Percentiles rank a stretch among this genome's conserved stretches.
Evolutionary conservation across 345 rosid genomes (phyloP).

Genomic region (Heritiera fomes): DNA sequence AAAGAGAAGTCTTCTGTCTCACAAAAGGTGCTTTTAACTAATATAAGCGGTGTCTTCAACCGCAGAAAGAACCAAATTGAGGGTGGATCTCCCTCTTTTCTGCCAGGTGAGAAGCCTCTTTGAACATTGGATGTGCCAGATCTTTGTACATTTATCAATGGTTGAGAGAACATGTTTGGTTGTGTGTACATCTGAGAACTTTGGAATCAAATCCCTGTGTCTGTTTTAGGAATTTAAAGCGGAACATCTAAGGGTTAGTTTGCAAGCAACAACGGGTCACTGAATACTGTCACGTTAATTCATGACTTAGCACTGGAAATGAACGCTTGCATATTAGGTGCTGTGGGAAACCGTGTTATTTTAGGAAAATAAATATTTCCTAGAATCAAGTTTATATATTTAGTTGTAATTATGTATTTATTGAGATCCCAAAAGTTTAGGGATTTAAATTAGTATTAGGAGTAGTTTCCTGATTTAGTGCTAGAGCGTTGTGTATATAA

Average conservation of each 20-base stretch:
- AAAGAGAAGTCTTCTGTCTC: constrained; percentile 56
- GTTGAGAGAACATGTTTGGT: constrained; percentile 31
- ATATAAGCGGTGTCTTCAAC: constrained; percentile 66
- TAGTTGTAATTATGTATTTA: too few relatives aligned
- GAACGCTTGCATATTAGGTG: constrained; percentile 18
- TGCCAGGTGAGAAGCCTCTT: constrained; percentile 70
- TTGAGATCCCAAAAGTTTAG: too few relatives aligned
- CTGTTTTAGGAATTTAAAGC: constrained; percentile 19
- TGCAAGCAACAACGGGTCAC: constrained; percentile 25
- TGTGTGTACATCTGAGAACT: constrained; percentile 37
- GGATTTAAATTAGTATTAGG: too few relatives aligned
- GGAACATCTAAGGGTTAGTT: constrained; percentile 20
- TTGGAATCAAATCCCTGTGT: constrained; percentile 23
- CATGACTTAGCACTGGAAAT: constrained; percentile 18
- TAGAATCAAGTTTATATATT: too few relatives aligned
- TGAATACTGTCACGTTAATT: constrained; percentile 23
- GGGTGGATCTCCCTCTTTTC: constrained; percentile 80
- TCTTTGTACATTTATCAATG: constrained; percentile 34
- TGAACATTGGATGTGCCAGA: constrained; percentile 32
- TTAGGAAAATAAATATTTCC: too few relatives aligned
- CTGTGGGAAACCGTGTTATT: too few relatives aligned
- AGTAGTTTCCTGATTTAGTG: too few relatives aligned
- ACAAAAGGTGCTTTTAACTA: constrained; percentile 63
- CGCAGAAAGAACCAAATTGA: constrained; percentile 81
- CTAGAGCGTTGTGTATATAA: too few relatives aligned